Evolutionary conservation across 305 asterid genomes (phyloP).

Genomic region (Rubia occidens): DNA sequence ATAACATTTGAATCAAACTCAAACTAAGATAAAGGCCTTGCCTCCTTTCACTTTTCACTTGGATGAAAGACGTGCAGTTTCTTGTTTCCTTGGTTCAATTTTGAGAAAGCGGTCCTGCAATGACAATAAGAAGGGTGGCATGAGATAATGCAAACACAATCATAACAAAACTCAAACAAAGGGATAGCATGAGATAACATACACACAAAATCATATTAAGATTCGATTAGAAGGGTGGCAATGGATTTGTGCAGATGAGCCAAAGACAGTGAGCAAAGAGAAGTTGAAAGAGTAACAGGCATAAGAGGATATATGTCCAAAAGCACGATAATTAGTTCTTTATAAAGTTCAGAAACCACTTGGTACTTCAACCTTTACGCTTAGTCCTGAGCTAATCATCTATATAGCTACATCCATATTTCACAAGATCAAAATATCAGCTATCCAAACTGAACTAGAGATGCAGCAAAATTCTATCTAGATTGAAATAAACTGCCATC

Average conservation of each 20-base stretch:
- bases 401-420: background rate
- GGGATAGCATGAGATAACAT: background rate
- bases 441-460: background rate
- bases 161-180: background rate
- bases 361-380: background rate
- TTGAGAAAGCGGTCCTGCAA: slow-evolving; percentile 8
- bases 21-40: background rate
- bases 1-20: background rate
- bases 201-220: background rate
- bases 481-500: background rate
- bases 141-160: background rate
- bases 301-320: background rate
- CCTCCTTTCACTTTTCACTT: background rate
- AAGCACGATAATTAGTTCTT: background rate
- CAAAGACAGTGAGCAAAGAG: background rate
- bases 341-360: background rate
- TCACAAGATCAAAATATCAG: background rate
- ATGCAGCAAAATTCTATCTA: background rate
- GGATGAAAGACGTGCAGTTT: slow-evolving; percentile 1
- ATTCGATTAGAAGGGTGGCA: background rate
- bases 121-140: background rate
- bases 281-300: background rate
- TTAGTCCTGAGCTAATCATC: background rate
- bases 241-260: background rate
- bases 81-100: slow-evolving; percentile 14